Base-by-base conservation (phyloP, 139 green algal genomes). In the Gonium pectorale region DNA sequence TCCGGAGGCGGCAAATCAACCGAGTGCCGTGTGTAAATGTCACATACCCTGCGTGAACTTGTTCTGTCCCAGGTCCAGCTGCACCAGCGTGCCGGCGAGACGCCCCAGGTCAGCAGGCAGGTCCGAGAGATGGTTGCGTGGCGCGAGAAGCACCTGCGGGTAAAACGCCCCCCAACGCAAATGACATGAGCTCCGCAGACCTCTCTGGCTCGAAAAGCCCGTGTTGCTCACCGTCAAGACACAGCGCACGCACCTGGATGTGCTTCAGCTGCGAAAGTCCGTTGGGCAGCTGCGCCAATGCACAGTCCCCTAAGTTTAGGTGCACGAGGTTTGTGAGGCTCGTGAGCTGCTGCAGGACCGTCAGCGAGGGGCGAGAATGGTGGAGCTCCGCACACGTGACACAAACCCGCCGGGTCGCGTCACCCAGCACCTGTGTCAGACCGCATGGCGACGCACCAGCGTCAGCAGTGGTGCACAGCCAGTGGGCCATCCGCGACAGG, bases 111-210 rank as follows among this genome's bases (percentile, higher is more conserved):
- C 37, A 4, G 86, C 35, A 0, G 90, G 90, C 44, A 94, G 71
- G 3, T 49, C 1, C 4, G n/a, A 74, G 26, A 95, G 86, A 67
- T 90, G 64, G 86, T 97, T 97, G 84, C 85, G 77, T 5, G 77
- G 41, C 13, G 77, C 66, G 37, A 83, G 77, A n/a, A 83, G 62
- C 43, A 73, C 77, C 77, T 83, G 75, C 5, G 40, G 8, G 37
- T 13, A 26, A 4, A 27, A 15, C 26, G 24, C 22, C 19, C 24
- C 56, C 26, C 56, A 27, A 8, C 2, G 56, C 19, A 26, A 35
- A 35, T 24, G 56, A 35, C 13, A n/a, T n/a, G n/a, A n/a, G n/a
- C n/a, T n/a, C n/a, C n/a, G n/a, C n/a, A n/a, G n/a, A n/a, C n/a
- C n/a, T n/a, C n/a, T n/a, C n/a, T n/a, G n/a, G n/a, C n/a, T n/a